These are phyloP conservation scores for Dalechampia spathulata DNA, from an alignment of 441 rosid species.

Conservation along the genomic window DNA sequence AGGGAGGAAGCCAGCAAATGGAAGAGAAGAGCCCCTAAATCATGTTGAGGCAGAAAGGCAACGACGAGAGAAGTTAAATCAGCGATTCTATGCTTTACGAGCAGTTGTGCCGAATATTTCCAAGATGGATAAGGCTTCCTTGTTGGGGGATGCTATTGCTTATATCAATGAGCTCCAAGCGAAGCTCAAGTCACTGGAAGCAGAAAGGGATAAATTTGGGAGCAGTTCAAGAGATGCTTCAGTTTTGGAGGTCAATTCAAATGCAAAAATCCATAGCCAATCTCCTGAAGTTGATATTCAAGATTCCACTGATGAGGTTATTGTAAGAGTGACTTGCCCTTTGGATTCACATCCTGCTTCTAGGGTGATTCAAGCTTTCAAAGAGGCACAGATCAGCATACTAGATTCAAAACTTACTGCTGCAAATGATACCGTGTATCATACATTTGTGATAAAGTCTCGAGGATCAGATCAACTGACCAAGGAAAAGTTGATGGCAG, in stretches of 20 bases:
- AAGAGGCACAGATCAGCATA: constrained; percentile 49
- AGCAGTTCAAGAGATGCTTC: constrained; percentile 42
- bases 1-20: constrained; percentile 72
- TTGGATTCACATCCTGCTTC: constrained; percentile 75
- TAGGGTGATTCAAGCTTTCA: constrained; percentile 56
- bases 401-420: constrained; percentile 58
- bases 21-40: constrained; percentile 70
- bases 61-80: constrained; percentile 70
- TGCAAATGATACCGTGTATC: constrained; percentile 48
- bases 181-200: constrained; percentile 45
- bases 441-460: constrained; percentile 69
- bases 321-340: constrained; percentile 62
- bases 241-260: constrained; percentile 23
- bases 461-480: constrained; percentile 61
- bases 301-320: constrained; percentile 49
- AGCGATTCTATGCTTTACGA: constrained; percentile 57
- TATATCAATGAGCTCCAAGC: constrained; percentile 64
- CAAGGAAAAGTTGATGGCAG: constrained; percentile 70
- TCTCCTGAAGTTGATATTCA: constrained; percentile 49
- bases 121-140: constrained; percentile 78
- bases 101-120: constrained; percentile 78
- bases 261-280: constrained; percentile 29
- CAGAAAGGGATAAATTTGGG: constrained; percentile 50
- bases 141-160: constrained; percentile 65
- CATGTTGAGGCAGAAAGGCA: constrained; percentile 81